Evolutionary conservation across 192 early-diverging fungal genomes (phyloP).

Genomic region (Mycoemilia scoparia): DNA sequence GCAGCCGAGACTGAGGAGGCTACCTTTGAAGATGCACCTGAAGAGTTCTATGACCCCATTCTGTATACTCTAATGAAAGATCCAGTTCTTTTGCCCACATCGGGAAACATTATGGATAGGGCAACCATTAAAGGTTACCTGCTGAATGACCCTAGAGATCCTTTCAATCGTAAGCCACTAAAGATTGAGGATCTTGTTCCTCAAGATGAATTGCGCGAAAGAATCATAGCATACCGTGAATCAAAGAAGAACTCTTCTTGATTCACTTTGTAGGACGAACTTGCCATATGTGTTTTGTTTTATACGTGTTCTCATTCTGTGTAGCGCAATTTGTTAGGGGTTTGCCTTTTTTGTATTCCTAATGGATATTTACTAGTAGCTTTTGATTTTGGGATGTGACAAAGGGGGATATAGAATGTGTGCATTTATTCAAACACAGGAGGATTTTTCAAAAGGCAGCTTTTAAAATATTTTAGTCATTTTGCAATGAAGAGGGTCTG

Average conservation of each 20-base stretch:
- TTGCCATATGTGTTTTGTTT: too few relatives aligned
- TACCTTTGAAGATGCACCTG: slow-evolving; percentile 64
- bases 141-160: slow-evolving; percentile 74
- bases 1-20: slow-evolving; percentile 51
- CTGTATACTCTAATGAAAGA: slow-evolving; percentile 79
- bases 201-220: slow-evolving; percentile 35
- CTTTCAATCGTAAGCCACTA: slow-evolving; percentile 82
- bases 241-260: slow-evolving; percentile 9
- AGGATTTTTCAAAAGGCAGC: too few relatives aligned
- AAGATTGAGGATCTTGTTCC: slow-evolving; percentile 73
- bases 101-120: slow-evolving; percentile 60
- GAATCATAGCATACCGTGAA: slow-evolving; percentile 21
- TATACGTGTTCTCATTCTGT: too few relatives aligned
- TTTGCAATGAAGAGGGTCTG: too few relatives aligned
- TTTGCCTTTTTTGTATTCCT: too few relatives aligned
- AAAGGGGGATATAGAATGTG: too few relatives aligned
- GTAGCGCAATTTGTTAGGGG: too few relatives aligned
- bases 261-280: neutral
- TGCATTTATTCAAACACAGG: too few relatives aligned
- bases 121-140: slow-evolving; percentile 78
- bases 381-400: too few relatives aligned
- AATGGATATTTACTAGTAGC: too few relatives aligned
- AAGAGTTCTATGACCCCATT: slow-evolving; percentile 80
- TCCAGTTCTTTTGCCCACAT: slow-evolving; percentile 80
- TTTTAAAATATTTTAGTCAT: too few relatives aligned